Evolutionary conservation across 2,329 filamentous ascomycete species (phyloP), one percentile per base, ranked within the genome.

Genomic region (Acarospora socialis): DNA sequence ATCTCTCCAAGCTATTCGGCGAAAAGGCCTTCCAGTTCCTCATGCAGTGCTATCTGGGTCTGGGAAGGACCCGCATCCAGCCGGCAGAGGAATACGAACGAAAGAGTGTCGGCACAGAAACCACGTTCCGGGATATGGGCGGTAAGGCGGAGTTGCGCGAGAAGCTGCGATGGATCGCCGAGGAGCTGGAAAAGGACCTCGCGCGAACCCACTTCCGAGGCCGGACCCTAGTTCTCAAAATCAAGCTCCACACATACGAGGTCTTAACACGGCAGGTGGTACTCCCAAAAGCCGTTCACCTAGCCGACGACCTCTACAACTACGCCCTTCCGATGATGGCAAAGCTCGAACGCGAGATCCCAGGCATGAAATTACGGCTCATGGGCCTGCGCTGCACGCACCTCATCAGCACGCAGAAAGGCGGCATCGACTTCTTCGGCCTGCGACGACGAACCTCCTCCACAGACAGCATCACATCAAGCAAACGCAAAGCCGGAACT

Each of bases 201-300:
- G 66, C 68, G 36, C 70, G 73, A 16, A 82, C 81, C 1, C 71
- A 81, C 41, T 82, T 81, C 56, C 93, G 87, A 53, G 87, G 87
- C 1, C 72, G 83, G n/a, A 95, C 87, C 0, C 59, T 98, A 1
- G 82, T 83, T 14, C 60, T 98, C 21, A 98, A 98, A 54, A 68
- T 94, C 42, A 98, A 98, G 52, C 60, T 95, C 5, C 82, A 94
- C 51, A 93, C 84, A 0, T 98, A 87, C 46, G 86, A 95, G 53
- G 81, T 94, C 13, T 68, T 82, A 31, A 92, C 86, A 0, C 68
- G 90, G 19, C 90, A 98, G 50, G 69, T 72, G 4, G 71, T 80
- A 3, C 68, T 77, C 2, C 77, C 81, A 0, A 79, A 76, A 42
- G 74, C 84, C 0, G 66, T 94, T 1, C 68, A 59, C 29, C 60